Conservation (phyloP, 768 basidiomycete species). For the Hydnum rufescens region DNA sequence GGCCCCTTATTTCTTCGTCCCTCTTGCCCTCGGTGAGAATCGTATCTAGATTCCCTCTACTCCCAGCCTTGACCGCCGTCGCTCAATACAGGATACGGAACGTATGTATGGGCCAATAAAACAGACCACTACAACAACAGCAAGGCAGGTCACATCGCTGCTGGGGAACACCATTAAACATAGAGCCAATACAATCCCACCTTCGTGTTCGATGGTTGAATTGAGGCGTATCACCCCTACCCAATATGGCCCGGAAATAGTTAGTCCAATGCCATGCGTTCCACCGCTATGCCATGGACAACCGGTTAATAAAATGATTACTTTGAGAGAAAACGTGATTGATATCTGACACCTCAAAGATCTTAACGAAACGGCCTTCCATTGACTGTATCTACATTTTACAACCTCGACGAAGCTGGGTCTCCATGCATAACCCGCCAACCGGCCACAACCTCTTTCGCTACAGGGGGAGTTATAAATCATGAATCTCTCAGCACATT, state of each 20-base stretch:
- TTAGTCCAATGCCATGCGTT: too few relatives aligned
- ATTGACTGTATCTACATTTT: background rate
- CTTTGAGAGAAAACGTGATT: too few relatives aligned
- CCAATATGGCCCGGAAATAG: too few relatives aligned
- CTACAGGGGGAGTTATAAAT: background rate
- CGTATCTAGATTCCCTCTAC: background rate
- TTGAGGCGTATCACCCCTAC: too few relatives aligned
- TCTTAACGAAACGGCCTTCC: too few relatives aligned
- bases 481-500: background rate
- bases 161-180: background rate
- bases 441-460: background rate
- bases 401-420: background rate
- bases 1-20: constrained; percentile 58
- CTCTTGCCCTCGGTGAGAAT: constrained; percentile 54
- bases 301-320: too few relatives aligned
- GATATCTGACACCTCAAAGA: too few relatives aligned
- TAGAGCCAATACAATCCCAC: too few relatives aligned
- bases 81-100: constrained; percentile 38
- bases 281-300: too few relatives aligned
- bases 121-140: constrained; percentile 49
- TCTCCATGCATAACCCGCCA: background rate
- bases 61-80: background rate
- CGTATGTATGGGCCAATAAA: constrained; percentile 61
- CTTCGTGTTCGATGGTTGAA: too few relatives aligned
- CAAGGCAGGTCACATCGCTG: constrained; percentile 45